Evolutionary conservation across 139 green algal genomes (phyloP).

Genomic region (Yamagishiella unicocca): DNA sequence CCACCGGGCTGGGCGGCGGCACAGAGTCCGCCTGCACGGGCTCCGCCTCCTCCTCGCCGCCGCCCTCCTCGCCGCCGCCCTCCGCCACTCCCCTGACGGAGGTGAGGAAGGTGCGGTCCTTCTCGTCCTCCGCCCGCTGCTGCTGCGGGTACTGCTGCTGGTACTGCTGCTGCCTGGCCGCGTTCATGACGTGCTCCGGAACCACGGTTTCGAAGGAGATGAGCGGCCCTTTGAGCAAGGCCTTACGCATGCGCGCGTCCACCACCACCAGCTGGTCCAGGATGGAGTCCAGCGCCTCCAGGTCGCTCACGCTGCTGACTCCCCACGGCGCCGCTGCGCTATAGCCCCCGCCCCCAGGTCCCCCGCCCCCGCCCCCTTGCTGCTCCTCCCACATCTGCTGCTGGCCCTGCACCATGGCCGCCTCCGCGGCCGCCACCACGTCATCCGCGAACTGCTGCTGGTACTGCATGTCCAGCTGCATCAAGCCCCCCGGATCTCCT

Average conservation of each 20-base stretch:
- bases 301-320: conserved; percentile 54
- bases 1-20: background rate
- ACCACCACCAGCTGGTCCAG: conserved; percentile 60
- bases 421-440: conserved; percentile 14
- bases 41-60: conserved; percentile 1
- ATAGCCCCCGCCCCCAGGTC: background rate
- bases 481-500: too few species aligned
- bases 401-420: background rate
- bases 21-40: background rate
- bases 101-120: conserved; percentile 59
- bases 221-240: conserved; percentile 55
- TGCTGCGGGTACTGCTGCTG: background rate
- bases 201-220: conserved; percentile 66
- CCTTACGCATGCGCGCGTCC: conserved; percentile 56
- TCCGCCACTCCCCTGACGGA: conserved; percentile 48
- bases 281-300: conserved; percentile 63
- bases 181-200: conserved; percentile 35
- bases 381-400: background rate
- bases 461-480: background rate
- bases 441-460: background rate
- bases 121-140: background rate
- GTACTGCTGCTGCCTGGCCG: background rate
- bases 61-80: conserved; percentile 13
- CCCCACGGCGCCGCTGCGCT: conserved; percentile 13
- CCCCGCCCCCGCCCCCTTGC: background rate